Base-by-base conservation (phyloP, 495 filamentous ascomycete species). In the Daldinia childiae region DNA sequence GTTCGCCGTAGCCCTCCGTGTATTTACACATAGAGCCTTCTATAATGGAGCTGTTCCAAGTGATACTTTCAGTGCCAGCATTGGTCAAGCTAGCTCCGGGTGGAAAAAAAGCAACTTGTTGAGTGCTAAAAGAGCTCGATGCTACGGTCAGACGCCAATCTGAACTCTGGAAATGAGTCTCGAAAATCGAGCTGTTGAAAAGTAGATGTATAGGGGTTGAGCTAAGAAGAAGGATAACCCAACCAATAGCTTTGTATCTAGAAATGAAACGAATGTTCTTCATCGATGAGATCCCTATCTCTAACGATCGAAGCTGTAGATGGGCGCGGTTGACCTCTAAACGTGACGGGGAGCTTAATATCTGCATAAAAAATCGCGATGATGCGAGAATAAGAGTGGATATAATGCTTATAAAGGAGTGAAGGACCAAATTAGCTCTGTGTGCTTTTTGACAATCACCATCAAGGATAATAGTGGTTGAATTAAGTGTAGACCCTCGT, bases 351-450 rank as follows among this genome's bases (percentile, higher is more conserved):
- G 64, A 56, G 30, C 45, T 71, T 39, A 82, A 58, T 12, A 76
- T 62, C 41, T 84, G 82, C 82, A 83, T 83, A 50, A 76, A 80
- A 56, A 81, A 80, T 38, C 77, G 79, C 34, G 19, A 48, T 4
- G 43, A 48, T 8, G 43, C 43, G 43, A 48, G 43, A 19, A 48
- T 48, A 2, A 48, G 43, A 11, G 43, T 48, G 4, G 43, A 48
- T 19, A 6, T 48, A 24, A 48, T 19, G 7, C 43, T 48, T 48
- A 48, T 48, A 19, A 48, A 19, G 43, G 12, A 11, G 9, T 48
- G 19, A 48, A 48, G n/a, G 2, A 24, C 9, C 12, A 7, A 48
- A 48, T 48, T 48, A 48, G 17, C 43, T 21, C 43, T 8, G 8
- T 19, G 43, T 4, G 19, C 19, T 48, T 48, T 48, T 11, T 21